phyloP scores from a whole-genome alignment of 2,329 filamentous ascomycete genomes.

The Fusarium proliferatum region DNA sequence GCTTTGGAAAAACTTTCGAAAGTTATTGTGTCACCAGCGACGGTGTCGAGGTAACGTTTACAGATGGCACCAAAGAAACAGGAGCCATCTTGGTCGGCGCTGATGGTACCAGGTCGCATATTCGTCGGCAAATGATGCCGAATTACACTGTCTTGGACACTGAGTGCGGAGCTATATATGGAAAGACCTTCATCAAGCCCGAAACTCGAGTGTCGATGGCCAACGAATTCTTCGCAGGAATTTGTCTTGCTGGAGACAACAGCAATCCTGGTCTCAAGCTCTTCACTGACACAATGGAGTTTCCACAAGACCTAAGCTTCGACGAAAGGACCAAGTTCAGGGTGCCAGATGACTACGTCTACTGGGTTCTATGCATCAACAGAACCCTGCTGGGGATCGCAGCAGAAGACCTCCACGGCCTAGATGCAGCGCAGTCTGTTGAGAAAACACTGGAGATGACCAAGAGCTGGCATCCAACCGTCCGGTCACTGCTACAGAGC shows the following conservation, averaged over 20 bases:
- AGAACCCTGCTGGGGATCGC: neutral
- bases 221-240: neutral
- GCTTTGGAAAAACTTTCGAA: neutral
- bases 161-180: neutral
- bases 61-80: neutral
- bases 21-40: fast-evolving
- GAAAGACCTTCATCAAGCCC: neutral
- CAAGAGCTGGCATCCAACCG: neutral
- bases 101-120: neutral
- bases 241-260: neutral
- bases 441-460: neutral
- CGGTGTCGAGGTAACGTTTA: neutral
- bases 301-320: neutral
- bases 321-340: neutral
- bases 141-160: neutral
- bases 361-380: neutral
- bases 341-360: neutral
- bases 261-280: neutral
- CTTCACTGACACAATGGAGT: neutral
- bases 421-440: neutral
- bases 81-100: neutral
- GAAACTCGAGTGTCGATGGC: neutral
- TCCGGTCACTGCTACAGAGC: neutral
- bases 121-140: neutral
- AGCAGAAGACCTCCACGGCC: neutral